These are phyloP conservation scores for Gynochthodes officinalis DNA, from an alignment of 257 asterid species.

Conservation along the genomic window DNA sequence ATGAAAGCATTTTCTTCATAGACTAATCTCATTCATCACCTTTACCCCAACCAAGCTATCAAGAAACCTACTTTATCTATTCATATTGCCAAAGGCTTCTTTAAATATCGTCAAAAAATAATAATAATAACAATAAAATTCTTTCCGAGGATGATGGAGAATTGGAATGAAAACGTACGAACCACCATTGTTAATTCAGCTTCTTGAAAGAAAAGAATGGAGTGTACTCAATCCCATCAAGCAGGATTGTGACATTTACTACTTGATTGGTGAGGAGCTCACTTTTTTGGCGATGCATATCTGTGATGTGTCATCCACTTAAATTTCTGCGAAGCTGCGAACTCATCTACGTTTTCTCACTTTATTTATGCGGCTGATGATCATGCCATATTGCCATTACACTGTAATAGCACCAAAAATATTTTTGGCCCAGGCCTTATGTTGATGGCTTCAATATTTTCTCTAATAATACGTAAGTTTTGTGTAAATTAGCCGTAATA, in stretches of 20 bases:
- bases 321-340: neutral
- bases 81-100: neutral
- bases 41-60: too few relatives aligned
- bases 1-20: neutral
- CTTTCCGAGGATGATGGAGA: neutral
- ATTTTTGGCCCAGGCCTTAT: too few relatives aligned
- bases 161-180: conserved; percentile 2
- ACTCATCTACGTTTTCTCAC: neutral
- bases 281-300: conserved; percentile 1
- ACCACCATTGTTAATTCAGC: neutral
- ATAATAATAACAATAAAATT: too few relatives aligned
- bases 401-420: neutral
- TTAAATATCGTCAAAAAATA: too few relatives aligned
- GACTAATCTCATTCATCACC: neutral
- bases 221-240: conserved; percentile 10
- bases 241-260: neutral
- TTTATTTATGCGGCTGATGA: neutral
- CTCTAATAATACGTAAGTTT: too few relatives aligned
- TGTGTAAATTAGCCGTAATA: too few relatives aligned
- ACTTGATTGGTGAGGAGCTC: neutral
- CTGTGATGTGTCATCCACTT: conserved; percentile 11
- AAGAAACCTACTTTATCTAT: neutral
- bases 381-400: too few relatives aligned
- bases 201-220: neutral
- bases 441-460: too few relatives aligned